Evolutionary conservation across 2,329 filamentous ascomycete species (phyloP), one percentile per base, ranked within the genome.

Genomic region (Fusarium oligoseptatum): DNA sequence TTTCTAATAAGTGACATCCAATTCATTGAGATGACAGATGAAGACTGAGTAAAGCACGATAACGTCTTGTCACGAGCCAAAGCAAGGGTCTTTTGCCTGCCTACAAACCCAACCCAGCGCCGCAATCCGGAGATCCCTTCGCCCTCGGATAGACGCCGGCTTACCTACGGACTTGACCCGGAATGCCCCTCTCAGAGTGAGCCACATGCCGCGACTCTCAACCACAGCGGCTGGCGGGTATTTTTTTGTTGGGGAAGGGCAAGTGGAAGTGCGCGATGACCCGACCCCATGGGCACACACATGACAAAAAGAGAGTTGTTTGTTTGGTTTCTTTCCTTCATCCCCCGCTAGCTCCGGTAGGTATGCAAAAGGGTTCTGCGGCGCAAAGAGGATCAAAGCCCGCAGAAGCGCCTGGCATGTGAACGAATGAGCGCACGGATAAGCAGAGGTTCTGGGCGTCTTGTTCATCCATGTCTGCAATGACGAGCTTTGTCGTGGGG

Each of bases 181-280:
- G 27, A 9, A 58, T 11, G n/a, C 62, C 36, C 48, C 56, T 41
- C 43, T 27, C 37, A 41, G 8, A 29, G 61, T 57, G 52, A 60
- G 55, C 52, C 63, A 65, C 52, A 65, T 22, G 14, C n/a, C 41
- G 65, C 65, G 71, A 58, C 41, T 64, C 72, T 75, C 72, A 75
- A 75, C 72, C 45, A 56, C 58, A 67, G 50, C 50, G 36, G 66
- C 56, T 34, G 41, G 41, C 32, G 62, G 41, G 39, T 60, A 29
- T 50, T 67, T 73, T 73, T 73, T 75, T 75, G 72, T 75, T 73
- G 72, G 66, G 73, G 48, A 65, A 60, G 55, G 45, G 20, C 24
- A 27, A 57, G 50, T 20, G 62, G 34, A 52, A 52, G 48, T 32
- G 48, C 24, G 11, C 24, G 48, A 52, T n/a, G 27, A n/a, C 45